Conservation (phyloP, 1,139 yeast genomes). For the Scheffersomyces lignicola region DNA sequence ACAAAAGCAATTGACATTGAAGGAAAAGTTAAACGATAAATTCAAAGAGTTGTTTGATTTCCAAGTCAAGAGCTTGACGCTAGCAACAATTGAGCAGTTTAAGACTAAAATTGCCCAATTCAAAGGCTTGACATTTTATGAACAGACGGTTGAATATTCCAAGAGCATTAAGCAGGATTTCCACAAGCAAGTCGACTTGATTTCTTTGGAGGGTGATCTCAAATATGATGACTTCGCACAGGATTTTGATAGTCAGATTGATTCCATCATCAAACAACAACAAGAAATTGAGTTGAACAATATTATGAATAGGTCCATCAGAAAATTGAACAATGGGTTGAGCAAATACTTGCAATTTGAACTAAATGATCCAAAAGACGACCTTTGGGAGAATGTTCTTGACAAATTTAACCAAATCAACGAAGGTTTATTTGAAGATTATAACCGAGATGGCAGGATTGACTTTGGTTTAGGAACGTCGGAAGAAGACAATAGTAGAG, state of each 20-base stretch:
- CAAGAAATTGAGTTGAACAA: constrained; percentile 47
- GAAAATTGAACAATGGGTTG: constrained; percentile 39
- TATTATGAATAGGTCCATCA: constrained; percentile 36
- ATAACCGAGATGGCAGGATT: constrained; percentile 24
- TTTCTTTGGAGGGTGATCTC: constrained; percentile 28
- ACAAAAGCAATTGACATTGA: constrained; percentile 55
- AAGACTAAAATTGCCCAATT: constrained; percentile 18
- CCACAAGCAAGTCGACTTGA: constrained; percentile 14
- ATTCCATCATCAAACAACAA: constrained; percentile 31
- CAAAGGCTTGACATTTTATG: constrained; percentile 13
- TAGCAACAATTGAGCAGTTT: constrained; percentile 16
- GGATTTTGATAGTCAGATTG: constrained; percentile 21
- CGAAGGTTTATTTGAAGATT: constrained; percentile 20
- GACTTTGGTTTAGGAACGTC: constrained; percentile 70
- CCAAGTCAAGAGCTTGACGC: constrained; percentile 24
- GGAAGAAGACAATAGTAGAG: constrained; percentile 37
- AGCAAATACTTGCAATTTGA: constrained; percentile 41
- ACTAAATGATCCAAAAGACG: constrained; percentile 43
- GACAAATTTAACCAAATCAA: constrained; percentile 46
- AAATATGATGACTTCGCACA: constrained; percentile 13
- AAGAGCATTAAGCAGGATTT: constrained; percentile 16
- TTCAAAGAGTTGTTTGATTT: constrained; percentile 45
- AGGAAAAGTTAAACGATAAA: constrained; percentile 43
- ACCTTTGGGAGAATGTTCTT: constrained; percentile 64
- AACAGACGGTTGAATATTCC: constrained; percentile 17